Evolutionary conservation across 106 monocot genomes (phyloP).

Genomic region (Dioscorea dumetorum): DNA sequence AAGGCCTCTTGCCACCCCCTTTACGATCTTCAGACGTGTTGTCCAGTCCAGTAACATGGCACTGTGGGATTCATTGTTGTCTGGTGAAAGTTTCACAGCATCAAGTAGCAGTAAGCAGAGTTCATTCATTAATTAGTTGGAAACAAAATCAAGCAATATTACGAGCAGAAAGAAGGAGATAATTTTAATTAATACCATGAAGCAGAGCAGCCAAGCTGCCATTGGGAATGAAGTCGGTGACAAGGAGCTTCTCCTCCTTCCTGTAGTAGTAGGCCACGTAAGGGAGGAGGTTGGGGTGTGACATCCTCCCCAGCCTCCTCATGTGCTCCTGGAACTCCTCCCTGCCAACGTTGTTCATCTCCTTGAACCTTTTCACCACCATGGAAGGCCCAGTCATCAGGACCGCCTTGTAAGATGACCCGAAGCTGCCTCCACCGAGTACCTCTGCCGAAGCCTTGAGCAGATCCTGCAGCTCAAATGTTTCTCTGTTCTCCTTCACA

Average conservation of each 20-base stretch:
- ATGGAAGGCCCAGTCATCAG: conserved; percentile 28
- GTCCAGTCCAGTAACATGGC: conserved; percentile 45
- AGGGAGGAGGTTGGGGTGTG: conserved; percentile 74
- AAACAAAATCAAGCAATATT: no score
- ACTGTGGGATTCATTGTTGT: not conserved
- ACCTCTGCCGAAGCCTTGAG: conserved; percentile 72
- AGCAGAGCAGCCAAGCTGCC: conserved; percentile 66
- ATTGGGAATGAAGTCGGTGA: conserved; percentile 49
- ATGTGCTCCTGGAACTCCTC: conserved; percentile 87
- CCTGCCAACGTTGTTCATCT: conserved; percentile 67
- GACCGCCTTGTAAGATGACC: conserved; percentile 24
- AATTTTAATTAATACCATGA: conserved; percentile 34
- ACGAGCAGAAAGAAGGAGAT: not conserved
- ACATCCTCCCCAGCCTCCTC: conserved; percentile 61
- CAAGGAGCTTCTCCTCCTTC: conserved; percentile 77
- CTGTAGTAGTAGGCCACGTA: conserved; percentile 65
- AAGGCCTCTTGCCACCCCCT: conserved; percentile 59
- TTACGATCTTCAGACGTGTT: conserved; percentile 50
- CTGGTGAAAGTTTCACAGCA: not conserved
- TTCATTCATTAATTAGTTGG: not conserved
- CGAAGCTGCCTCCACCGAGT: conserved; percentile 31
- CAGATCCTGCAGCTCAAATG: conserved; percentile 71
- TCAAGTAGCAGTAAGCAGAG: not conserved
- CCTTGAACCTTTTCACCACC: conserved; percentile 81
- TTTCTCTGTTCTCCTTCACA: conserved; percentile 27